These are phyloP conservation scores for Fusarium pseudocircinatum DNA, from an alignment of 2,329 filamentous ascomycete species.

Conservation along the genomic window DNA sequence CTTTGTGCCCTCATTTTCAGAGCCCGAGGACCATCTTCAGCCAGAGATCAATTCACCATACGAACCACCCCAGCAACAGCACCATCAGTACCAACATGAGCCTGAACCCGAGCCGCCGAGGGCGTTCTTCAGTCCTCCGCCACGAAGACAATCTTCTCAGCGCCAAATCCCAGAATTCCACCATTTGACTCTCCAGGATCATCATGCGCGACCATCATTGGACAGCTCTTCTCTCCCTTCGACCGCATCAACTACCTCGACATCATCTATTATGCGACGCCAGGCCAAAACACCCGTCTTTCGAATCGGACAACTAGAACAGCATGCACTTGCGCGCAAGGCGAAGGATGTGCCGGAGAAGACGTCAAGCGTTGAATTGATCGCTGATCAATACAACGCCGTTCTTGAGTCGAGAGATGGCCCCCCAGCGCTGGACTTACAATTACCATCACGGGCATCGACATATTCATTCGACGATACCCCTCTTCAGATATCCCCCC, in stretches of 20 bases:
- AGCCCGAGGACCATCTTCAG: constrained; percentile 23
- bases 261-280: constrained; percentile 50
- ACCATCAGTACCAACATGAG: neutral
- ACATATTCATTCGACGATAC: constrained; percentile 20
- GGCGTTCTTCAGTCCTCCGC: constrained; percentile 19
- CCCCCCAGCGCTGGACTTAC: constrained; percentile 49
- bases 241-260: constrained; percentile 49
- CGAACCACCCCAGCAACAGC: neutral
- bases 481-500: constrained; percentile 29
- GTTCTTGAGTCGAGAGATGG: constrained; percentile 53
- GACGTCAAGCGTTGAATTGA: constrained; percentile 56
- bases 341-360: constrained; percentile 43
- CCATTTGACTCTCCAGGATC: constrained; percentile 37
- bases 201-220: constrained; percentile 34
- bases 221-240: constrained; percentile 42
- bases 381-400: constrained; percentile 62
- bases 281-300: constrained; percentile 63
- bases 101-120: constrained; percentile 14
- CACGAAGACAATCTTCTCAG: constrained; percentile 28
- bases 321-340: constrained; percentile 35
- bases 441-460: constrained; percentile 22
- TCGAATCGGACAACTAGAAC: constrained; percentile 61
- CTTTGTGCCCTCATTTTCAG: constrained; percentile 27
- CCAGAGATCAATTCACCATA: constrained; percentile 4
- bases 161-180: constrained; percentile 41